Conservation (phyloP, 768 basidiomycete genomes). For the Lactarius vividus region DNA sequence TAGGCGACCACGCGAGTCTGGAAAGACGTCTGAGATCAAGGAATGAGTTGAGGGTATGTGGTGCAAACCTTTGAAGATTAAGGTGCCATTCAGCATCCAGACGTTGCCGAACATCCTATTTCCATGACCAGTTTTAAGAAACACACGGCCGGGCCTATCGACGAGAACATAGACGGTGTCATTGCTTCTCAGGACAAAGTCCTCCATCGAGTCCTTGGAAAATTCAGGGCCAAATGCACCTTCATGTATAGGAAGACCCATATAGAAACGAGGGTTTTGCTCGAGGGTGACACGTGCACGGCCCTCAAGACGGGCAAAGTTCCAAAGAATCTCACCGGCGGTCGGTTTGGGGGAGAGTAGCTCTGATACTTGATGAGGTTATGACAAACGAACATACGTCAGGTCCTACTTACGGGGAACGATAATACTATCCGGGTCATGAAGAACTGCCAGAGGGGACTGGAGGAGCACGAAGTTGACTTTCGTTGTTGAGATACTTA, state of each 20-base stretch:
- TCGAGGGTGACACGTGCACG: conserved; percentile 2
- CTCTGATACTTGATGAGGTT: not conserved
- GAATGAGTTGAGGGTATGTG: not conserved
- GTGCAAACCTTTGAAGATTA: conserved; percentile 11
- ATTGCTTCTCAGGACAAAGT: no score
- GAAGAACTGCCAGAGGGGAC: not conserved
- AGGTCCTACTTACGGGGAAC: not conserved
- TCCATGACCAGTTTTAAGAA: not conserved
- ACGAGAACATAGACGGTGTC: conserved; percentile 3
- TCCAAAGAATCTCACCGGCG: conserved; percentile 17
- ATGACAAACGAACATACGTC: not conserved
- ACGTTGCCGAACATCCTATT: conserved; percentile 4
- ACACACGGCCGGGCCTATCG: conserved; percentile 7
- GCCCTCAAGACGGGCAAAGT: conserved; percentile 4
- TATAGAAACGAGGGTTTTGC: conserved; percentile 20
- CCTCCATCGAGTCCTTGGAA: no score
- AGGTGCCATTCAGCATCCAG: not conserved
- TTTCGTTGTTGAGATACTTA: no score
- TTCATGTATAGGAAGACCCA: not conserved
- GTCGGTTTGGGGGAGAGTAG: not conserved
- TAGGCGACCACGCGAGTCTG: conserved; percentile 1
- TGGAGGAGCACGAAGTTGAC: conserved; percentile 3
- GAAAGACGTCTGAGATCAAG: not conserved
- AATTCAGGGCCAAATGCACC: no score
- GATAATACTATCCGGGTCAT: not conserved